phyloP scores from a whole-genome alignment of 2,329 filamentous ascomycete species.

The Phoma sp. region DNA sequence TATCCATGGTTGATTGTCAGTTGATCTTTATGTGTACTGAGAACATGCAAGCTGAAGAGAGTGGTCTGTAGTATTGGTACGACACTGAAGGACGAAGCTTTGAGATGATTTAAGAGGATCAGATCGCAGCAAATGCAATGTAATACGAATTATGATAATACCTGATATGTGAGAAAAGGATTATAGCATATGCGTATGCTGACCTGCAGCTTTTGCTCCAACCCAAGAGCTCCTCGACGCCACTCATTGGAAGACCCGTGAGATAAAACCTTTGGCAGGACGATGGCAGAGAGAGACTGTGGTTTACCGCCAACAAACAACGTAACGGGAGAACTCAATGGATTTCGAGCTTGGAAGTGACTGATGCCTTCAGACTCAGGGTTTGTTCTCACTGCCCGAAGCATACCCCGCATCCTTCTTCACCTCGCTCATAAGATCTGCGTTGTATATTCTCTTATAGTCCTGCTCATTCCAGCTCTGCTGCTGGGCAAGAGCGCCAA shows the following conservation, averaged over 20 bases:
- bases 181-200: not conserved
- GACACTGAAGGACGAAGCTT: too few relatives aligned
- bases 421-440: constrained; percentile 31
- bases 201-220: not conserved
- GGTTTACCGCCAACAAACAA: not conserved
- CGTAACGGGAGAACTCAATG: not conserved
- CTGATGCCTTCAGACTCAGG: not conserved
- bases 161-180: not conserved
- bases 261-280: not conserved
- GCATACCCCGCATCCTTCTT: constrained; percentile 38
- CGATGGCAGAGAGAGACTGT: not conserved
- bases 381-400: constrained; percentile 21
- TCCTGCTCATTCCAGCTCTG: constrained; percentile 48
- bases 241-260: not conserved
- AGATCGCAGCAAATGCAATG: not conserved
- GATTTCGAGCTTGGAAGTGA: too few relatives aligned
- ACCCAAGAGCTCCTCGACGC: constrained; percentile 1
- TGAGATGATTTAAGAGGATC: too few relatives aligned
- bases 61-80: too few relatives aligned
- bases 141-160: not conserved
- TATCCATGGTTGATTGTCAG: too few relatives aligned
- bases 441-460: constrained; percentile 41
- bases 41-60: too few relatives aligned
- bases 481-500: constrained; percentile 38
- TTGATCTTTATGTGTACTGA: too few relatives aligned